Base-by-base conservation (phyloP, 768 basidiomycete genomes). In the Suillus alpinus region DNA sequence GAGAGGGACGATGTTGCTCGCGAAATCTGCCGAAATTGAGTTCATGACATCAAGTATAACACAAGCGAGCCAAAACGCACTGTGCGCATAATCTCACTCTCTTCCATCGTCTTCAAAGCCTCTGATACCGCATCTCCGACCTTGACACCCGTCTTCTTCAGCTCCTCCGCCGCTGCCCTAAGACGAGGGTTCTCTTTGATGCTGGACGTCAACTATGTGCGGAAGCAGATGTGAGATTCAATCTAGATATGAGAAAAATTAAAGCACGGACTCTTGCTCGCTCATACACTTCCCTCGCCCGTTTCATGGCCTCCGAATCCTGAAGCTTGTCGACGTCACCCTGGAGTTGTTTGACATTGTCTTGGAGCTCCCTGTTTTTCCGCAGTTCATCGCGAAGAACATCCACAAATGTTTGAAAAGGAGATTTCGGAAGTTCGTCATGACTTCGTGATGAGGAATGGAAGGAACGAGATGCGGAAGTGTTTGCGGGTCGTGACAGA, bases 251-350 rank as follows among this genome's bases (percentile, higher is more conserved):
- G 34, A 55, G 39, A 62, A 31, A 39, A 46, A 34, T n/a, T 26
- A 16, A 60, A 58, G 57, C 57, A 82, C 86, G 63, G 70, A 98
- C 95, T 77, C 96, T 84, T 8, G 96, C 94, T 62, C 90, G 86
- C 78, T 98, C 96, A 76, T 98, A 98, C 61, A 92, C 87, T 56
- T 92, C 94, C 71, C 83, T 85, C 2, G 95, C 95, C 68, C 83
- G 84, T 78, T 92, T 94, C 94, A 99, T 89, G 14, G 95, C 90
- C 71, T 96, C 94, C 58, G 93, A 94, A 73, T 98, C 97, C 80
- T 98, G 95, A 53, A 98, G 76, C 77, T 97, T 97, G 77, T 94
- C 92, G 40, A 97, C 96, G 74, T 98, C 95, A 63, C 97, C 97
- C 76, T 96, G 94, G 18, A 99, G 82, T 76, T 97, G 94, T 78